Base-by-base conservation (phyloP, 345 rosid species). In the Populus nigra region DNA sequence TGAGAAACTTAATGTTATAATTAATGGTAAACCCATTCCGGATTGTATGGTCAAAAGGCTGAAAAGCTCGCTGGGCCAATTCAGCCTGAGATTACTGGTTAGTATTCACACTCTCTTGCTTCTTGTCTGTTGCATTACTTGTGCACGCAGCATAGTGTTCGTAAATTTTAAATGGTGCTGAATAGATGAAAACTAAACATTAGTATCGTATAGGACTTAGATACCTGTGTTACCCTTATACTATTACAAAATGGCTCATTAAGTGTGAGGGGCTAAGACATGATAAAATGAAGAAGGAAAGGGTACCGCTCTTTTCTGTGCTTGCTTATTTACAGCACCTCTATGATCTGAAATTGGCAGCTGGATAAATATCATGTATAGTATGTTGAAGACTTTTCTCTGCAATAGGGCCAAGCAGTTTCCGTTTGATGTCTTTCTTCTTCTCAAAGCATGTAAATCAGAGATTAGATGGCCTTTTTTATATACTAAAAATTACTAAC, bases 61-160 rank as follows among this genome's bases (percentile, higher is more conserved):
- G 85, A 78, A 66, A 82, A 71, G 73, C 39, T 71, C 2, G 85
- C 85, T 2, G 85, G 85, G 3, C 76, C 79, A 55, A 75, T 82
- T 74, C 77, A 70, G 31, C 76, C 85, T 23, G 85, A 78, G 76
- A 82, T 59, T 82, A 82, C 70, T 82, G 85, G 85, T 82, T 49
- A 74, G 81, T 82, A 31, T 12, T 31, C 41, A 10, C 55, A 7
- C n/a, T 62, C 6, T 23, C 15, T 31, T 33, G 20, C 15, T 5
- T 31, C 16, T 8, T 11, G 18, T 43, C 68, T 49, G 65, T 67
- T 74, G 49, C n/a, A 35, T 61, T 53, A 71, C n/a, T 62, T 31
- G 12, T 8, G 33, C 8, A 70, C 8, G 35, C 16, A 12, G 27
- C n/a, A 8, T 39, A 15, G 23, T 27, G 43, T 5, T 39, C 36